Evolutionary conservation across 2,329 filamentous ascomycete genomes (phyloP).

Genomic region (Mycosphaerella arachidis): DNA sequence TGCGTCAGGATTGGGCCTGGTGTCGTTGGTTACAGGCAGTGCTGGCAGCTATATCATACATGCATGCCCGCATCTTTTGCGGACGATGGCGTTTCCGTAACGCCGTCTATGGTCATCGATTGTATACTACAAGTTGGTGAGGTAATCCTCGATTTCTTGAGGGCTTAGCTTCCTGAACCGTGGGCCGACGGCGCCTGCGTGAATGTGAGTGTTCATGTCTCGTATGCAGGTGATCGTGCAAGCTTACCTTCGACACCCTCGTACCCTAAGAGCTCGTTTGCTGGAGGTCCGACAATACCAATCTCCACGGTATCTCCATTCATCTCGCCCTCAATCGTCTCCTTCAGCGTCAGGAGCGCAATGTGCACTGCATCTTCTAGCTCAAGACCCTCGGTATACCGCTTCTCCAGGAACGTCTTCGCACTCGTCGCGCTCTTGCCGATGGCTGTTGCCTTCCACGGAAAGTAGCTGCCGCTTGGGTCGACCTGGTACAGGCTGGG

Average conservation of each 20-base stretch:
- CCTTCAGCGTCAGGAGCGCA: slow-evolving; percentile 92
- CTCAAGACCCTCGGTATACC: slow-evolving; percentile 95
- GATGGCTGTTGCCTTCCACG: slow-evolving; percentile 98
- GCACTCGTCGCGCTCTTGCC: slow-evolving; percentile 97
- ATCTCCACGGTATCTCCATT: slow-evolving; percentile 96
- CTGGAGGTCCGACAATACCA: slow-evolving; percentile 91
- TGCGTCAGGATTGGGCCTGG: neutral
- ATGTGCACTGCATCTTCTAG: slow-evolving; percentile 98
- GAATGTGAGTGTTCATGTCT: neutral
- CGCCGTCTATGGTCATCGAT: slow-evolving; percentile 1
- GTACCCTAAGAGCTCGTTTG: slow-evolving; percentile 85
- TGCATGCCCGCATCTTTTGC: neutral
- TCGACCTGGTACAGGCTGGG: slow-evolving; percentile 98
- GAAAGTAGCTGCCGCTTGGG: slow-evolving; percentile 97
- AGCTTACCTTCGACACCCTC: slow-evolving; percentile 66
- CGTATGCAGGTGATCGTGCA: neutral
- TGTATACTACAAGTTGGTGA: slow-evolving; percentile 81
- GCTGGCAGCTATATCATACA: slow-evolving; percentile 8
- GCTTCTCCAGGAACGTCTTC: slow-evolving; percentile 98
- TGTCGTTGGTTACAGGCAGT: neutral
- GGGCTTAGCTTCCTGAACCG: slow-evolving; percentile 92
- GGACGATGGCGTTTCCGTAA: neutral
- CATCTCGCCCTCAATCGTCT: slow-evolving; percentile 99
- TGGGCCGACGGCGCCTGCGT: slow-evolving; percentile 67
- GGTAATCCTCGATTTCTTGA: slow-evolving; percentile 98